Base-by-base conservation (phyloP, 306 rosid species). In the Casuarina equisetifolia region DNA sequence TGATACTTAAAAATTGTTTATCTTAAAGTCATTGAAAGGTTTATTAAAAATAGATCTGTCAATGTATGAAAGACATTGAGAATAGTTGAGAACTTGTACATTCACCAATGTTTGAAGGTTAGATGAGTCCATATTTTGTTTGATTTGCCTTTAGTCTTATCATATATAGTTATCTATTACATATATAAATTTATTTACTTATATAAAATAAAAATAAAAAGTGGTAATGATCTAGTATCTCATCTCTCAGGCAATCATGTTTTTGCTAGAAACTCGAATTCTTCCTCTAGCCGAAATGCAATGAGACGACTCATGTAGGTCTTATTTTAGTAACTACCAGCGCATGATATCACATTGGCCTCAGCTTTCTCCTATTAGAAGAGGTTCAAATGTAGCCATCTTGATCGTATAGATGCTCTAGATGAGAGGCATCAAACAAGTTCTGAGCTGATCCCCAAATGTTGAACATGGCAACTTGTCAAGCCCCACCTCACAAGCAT, bases 401-500 rank as follows among this genome's bases (percentile, higher is more conserved):
- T 69, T 25, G 38, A 74, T 49, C 50, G 19, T 42, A 51, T 57
- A 44, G 69, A 50, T 71, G 73, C 51, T 49, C n/a, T 48, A 1
- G 12, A 19, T 12, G 3, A 16, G 70, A n/a, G 17, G 48, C 32
- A 42, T 40, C 48, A 66, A 40, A 64, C 6, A 38, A 64, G 44
- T 40, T 3, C 46, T 13, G 17, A 66, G 4, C 10, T 4, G 40
- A 25, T 25, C 58, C 73, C 74, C 74, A 35, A 53, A 59, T 36
- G 53, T 49, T 25, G 46, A 77, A 70, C 73, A 46, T 39, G 78
- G 54, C 62, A 76, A 77, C 35, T 73, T 76, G 77, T 16, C 48
- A 66, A 59, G 58, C 43, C 82, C 83, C 61, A 75, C 58, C 12
- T 20, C 74, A 79, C 81, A 52, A 82, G 51, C 51, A 35, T 80